Evolutionary conservation across 495 filamentous ascomycete species (phyloP).

Genomic region (Bombardia bombarda): DNA sequence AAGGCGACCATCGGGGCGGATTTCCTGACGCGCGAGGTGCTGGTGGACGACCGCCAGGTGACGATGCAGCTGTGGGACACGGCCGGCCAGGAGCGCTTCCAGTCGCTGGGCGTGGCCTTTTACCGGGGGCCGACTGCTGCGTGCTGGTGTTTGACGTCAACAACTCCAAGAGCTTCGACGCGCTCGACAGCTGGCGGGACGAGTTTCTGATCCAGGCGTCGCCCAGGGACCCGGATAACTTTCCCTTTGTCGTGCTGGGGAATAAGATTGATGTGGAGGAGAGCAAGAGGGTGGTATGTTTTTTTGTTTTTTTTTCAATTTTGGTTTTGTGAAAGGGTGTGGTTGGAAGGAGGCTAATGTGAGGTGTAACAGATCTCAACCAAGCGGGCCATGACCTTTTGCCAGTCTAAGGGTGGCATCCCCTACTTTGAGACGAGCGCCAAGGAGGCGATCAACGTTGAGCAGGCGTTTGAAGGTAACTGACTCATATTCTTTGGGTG

Average conservation of each 20-base stretch:
- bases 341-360: too few relatives aligned
- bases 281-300: constrained; percentile 77
- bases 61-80: constrained; percentile 99
- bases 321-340: background rate
- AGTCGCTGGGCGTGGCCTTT: constrained; percentile 95
- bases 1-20: constrained; percentile 99
- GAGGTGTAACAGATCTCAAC: constrained; percentile 78
- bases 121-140: constrained; percentile 99
- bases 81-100: constrained; percentile 94
- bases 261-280: constrained; percentile 99
- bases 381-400: constrained; percentile 94
- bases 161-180: constrained; percentile 98
- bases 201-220: constrained; percentile 98
- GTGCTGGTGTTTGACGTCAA: constrained; percentile 98
- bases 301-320: background rate
- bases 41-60: constrained; percentile 93
- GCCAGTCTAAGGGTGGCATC: constrained; percentile 92
- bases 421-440: constrained; percentile 99
- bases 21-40: constrained; percentile 95
- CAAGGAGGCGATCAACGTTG: constrained; percentile 96
- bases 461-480: constrained; percentile 96
- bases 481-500: too few relatives aligned
- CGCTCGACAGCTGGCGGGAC: constrained; percentile 95
- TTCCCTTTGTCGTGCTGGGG: constrained; percentile 95
- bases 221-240: constrained; percentile 92